These are phyloP conservation scores for Polytrichum formosum DNA, from an alignment of 225 moss, liverwort and hornwort species.

Conservation along the genomic window DNA sequence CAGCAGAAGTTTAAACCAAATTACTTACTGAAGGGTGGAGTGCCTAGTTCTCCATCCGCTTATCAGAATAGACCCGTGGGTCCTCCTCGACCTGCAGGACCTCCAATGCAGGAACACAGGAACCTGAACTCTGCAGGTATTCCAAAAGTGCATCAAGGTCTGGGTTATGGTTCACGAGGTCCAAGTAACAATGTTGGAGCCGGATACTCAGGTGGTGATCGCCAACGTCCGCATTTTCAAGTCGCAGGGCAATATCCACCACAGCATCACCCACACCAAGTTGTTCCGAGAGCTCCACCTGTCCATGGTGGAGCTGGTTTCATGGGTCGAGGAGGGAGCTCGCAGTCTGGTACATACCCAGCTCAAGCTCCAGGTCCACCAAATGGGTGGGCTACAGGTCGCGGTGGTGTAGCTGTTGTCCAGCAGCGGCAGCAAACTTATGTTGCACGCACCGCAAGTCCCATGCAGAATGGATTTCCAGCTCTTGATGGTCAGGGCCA, in stretches of 20 bases:
- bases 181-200: slow-evolving; percentile 25
- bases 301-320: slow-evolving; percentile 47
- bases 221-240: slow-evolving; percentile 37
- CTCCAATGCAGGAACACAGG: slow-evolving; percentile 38
- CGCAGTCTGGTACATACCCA: slow-evolving; percentile 18
- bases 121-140: slow-evolving; percentile 17
- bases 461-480: slow-evolving; percentile 39
- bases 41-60: slow-evolving; percentile 7
- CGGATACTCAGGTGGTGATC: slow-evolving; percentile 36
- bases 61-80: slow-evolving; percentile 40
- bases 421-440: slow-evolving; percentile 21
- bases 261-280: slow-evolving; percentile 25
- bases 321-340: slow-evolving; percentile 49
- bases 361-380: slow-evolving; percentile 40
- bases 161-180: slow-evolving; percentile 36
- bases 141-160: slow-evolving; percentile 20
- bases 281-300: slow-evolving; percentile 49
- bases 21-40: slow-evolving; percentile 17
- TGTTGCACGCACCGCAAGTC: slow-evolving; percentile 17
- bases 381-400: slow-evolving; percentile 34
- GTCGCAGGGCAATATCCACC: slow-evolving; percentile 19
- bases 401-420: slow-evolving; percentile 30
- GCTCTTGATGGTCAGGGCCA: slow-evolving; percentile 27
- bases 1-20: slow-evolving; percentile 6
- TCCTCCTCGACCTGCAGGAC: slow-evolving; percentile 39